Conservation (phyloP, 495 filamentous ascomycete species). For the Diplogelasinospora grovesii region DNA sequence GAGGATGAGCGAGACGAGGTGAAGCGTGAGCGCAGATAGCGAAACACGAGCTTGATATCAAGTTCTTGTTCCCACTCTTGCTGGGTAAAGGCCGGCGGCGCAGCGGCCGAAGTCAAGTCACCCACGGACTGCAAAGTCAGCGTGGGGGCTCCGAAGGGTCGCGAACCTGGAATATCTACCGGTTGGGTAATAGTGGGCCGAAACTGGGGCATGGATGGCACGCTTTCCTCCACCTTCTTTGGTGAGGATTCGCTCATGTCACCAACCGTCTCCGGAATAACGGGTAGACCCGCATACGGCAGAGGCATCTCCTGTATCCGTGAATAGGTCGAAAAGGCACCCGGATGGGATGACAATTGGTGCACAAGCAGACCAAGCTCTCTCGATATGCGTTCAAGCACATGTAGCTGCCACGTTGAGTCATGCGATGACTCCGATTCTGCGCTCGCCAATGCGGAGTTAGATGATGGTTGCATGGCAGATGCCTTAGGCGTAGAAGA, state of each 20-base stretch:
- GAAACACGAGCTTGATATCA: slow-evolving; percentile 81
- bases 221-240: slow-evolving; percentile 16
- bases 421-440: slow-evolving; percentile 34
- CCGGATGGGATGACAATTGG: slow-evolving; percentile 65
- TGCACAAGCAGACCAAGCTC: slow-evolving; percentile 81
- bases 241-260: slow-evolving; percentile 20
- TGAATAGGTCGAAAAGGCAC: slow-evolving; percentile 73
- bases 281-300: slow-evolving; percentile 49
- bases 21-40: slow-evolving; percentile 74
- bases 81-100: slow-evolving; percentile 35
- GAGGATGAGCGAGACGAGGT: slow-evolving; percentile 28
- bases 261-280: slow-evolving; percentile 42
- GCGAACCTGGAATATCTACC: slow-evolving; percentile 18
- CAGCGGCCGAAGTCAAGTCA: slow-evolving; percentile 7
- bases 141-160: slow-evolving; percentile 12
- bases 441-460: slow-evolving; percentile 18
- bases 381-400: slow-evolving; percentile 76
- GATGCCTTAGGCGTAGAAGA: slow-evolving; percentile 37
- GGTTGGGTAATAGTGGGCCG: slow-evolving; percentile 41
- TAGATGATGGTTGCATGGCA: slow-evolving; percentile 9
- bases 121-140: slow-evolving; percentile 3
- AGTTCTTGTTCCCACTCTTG: slow-evolving; percentile 88
- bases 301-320: slow-evolving; percentile 44
- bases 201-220: slow-evolving; percentile 35
- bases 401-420: slow-evolving; percentile 62